Evolutionary conservation across 2,329 filamentous ascomycete species (phyloP), one percentile per base, ranked within the genome.

Genomic region (Arthrobotrys pseudoclavata): DNA sequence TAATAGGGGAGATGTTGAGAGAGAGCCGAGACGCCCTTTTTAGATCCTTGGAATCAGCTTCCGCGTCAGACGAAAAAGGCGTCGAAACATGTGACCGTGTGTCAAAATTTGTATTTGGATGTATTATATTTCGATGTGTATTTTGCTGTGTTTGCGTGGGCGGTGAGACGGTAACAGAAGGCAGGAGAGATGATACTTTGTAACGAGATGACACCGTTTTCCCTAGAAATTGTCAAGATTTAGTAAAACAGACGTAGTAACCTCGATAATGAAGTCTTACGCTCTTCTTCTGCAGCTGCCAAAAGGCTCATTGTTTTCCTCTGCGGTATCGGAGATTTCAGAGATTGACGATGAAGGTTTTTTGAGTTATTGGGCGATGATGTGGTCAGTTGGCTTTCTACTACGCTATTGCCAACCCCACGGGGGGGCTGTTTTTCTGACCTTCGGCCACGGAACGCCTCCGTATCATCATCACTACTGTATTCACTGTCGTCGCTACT

Each of bases 71-170:
- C 79, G 93, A 91, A 71, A 94, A 87, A 0, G 89, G 89, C 0
- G 88, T 90, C 2, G 86, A 86, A 48, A 86, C 80, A 31, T 85
- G 85, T 85, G 91, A 84, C 87, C 85, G 82, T 86, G 83, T 1
- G 85, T 97, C 94, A 82, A 94, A 97, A 82, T 91, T 96, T 10
- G 92, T 97, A 66, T 89, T 89, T 0, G 94, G 94, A 83, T 96
- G 94, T 10, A 96, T 88, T 1, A 87, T 87, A 0, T 86, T 82
- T 82, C 89, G 90, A 79, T 81, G 85, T 63, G 84, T 82, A 81
- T 87, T 89, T 63, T 82, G 12, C 24, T 68, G 34, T 61, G 69
- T 79, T 68, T 83, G 74, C 37, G 69, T 20, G 52, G 82, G 74
- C 29, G 52, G 62, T 15, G 66, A 62, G 62, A 81, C 53, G 18